Conservation (phyloP, 148 eudicot species). For the Nyssa sinensis region DNA sequence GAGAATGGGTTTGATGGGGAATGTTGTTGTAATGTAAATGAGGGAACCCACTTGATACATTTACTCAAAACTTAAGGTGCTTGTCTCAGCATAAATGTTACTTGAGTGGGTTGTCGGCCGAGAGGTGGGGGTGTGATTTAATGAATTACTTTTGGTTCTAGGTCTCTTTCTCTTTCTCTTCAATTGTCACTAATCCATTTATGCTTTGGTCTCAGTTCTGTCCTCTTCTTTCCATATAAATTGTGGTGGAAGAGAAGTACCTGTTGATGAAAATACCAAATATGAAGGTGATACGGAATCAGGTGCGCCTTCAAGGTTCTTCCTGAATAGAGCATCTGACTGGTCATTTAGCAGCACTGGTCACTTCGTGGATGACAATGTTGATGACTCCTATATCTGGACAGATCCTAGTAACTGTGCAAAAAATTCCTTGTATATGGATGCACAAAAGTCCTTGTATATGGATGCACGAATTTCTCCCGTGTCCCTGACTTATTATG, state of each 20-base stretch:
- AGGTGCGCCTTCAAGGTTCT: conserved; percentile 22
- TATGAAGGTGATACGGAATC: conserved; percentile 16
- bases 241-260: neutral
- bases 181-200: neutral
- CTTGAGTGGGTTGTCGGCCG: no score
- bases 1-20: no score
- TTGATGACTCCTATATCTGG: neutral
- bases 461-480: conserved; percentile 32
- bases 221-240: neutral
- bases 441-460: no score
- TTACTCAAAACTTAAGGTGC: no score
- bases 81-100: no score
- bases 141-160: no score
- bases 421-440: conserved; percentile 17
- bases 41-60: no score
- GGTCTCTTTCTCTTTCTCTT: no score
- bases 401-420: conserved; percentile 12
- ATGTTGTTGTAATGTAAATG: no score
- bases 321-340: neutral
- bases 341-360: conserved; percentile 42
- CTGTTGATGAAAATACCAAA: neutral
- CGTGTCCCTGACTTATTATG: no score
- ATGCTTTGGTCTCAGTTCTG: conserved; percentile 13
- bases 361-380: conserved; percentile 25
- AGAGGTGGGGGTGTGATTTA: no score